These are phyloP conservation scores for Penicillium sclerotigenum DNA, from an alignment of 2,329 filamentous ascomycete species.

Conservation along the genomic window DNA sequence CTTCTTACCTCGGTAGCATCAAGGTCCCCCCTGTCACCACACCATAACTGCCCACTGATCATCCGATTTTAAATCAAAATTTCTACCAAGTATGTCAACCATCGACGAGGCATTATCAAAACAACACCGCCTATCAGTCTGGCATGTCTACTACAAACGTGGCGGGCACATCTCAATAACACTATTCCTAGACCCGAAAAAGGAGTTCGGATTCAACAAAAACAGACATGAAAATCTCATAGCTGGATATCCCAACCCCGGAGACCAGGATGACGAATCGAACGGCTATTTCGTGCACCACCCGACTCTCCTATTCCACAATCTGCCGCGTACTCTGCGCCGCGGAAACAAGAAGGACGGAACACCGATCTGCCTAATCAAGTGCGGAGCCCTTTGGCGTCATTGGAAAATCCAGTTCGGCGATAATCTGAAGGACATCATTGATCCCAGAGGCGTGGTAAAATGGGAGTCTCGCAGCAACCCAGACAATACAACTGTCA, in stretches of 20 bases:
- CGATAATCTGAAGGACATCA: neutral
- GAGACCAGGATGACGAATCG: neutral
- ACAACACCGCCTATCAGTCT: slow-evolving; percentile 1
- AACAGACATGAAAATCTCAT: neutral
- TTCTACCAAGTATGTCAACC: neutral
- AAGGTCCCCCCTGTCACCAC: neutral
- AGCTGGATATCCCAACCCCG: neutral
- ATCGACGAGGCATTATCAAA: neutral
- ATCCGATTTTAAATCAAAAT: neutral
- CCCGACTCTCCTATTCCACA: neutral
- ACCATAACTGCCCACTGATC: neutral
- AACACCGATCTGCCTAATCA: slow-evolving; percentile 10
- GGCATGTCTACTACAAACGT: slow-evolving; percentile 12
- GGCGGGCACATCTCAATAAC: slow-evolving; percentile 7
- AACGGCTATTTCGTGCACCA: slow-evolving; percentile 15
- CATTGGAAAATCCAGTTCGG: slow-evolving; percentile 15
- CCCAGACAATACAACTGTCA: slow-evolving; percentile 3
- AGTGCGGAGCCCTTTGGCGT: slow-evolving; percentile 5
- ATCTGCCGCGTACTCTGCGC: slow-evolving; percentile 10
- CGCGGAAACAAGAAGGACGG: slow-evolving; percentile 8
- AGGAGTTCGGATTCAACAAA: neutral
- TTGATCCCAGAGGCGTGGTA: slow-evolving; percentile 16
- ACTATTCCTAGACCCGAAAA: slow-evolving; percentile 3
- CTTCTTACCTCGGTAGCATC: too few species aligned
- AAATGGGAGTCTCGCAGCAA: slow-evolving; percentile 11